Evolutionary conservation across 129 eudicot species (phyloP).

Genomic region (Deinandra increscens): DNA sequence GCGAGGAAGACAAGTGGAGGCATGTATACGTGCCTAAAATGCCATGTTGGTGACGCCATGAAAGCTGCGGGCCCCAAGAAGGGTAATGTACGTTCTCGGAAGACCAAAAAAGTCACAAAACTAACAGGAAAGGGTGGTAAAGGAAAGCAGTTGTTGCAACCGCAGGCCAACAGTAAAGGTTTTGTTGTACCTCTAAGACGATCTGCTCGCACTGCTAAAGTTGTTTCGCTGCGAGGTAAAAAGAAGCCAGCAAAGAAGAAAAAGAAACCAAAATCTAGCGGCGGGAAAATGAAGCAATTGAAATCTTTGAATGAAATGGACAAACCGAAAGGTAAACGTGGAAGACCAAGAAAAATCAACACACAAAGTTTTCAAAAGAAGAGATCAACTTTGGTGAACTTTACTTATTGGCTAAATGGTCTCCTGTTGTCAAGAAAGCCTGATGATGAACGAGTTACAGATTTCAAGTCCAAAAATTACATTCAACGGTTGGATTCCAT

Average conservation of each 20-base stretch:
- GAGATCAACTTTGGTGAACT: conserved; percentile 38
- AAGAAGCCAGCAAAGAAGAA: conserved; percentile 26
- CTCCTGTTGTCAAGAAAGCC: conserved; percentile 58
- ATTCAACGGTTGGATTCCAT: conserved; percentile 31
- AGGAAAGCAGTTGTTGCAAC: conserved; percentile 33
- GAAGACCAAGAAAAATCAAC: conserved; percentile 38
- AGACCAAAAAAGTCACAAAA: conserved; percentile 37
- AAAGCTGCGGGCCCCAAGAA: conserved; percentile 32
- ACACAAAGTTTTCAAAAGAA: conserved; percentile 44
- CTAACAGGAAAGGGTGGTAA: conserved; percentile 27
- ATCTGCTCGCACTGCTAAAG: conserved; percentile 64
- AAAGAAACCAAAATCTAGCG: conserved; percentile 18
- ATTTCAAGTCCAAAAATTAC: conserved; percentile 47
- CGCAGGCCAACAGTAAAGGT: conserved; percentile 32
- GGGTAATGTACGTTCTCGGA: conserved; percentile 33
- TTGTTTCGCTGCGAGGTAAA: conserved; percentile 32
- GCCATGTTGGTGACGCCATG: conserved; percentile 38
- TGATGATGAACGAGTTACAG: conserved; percentile 55
- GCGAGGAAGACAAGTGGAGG: conserved; percentile 61
- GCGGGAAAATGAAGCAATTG: conserved; percentile 30
- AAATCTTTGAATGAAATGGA: conserved; percentile 28
- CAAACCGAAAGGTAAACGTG: conserved; percentile 37
- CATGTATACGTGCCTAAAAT: conserved; percentile 68
- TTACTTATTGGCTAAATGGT: conserved; percentile 76
- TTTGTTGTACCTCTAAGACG: conserved; percentile 67